Conservation (phyloP, 768 basidiomycete species). For the Agaricus blazei region DNA sequence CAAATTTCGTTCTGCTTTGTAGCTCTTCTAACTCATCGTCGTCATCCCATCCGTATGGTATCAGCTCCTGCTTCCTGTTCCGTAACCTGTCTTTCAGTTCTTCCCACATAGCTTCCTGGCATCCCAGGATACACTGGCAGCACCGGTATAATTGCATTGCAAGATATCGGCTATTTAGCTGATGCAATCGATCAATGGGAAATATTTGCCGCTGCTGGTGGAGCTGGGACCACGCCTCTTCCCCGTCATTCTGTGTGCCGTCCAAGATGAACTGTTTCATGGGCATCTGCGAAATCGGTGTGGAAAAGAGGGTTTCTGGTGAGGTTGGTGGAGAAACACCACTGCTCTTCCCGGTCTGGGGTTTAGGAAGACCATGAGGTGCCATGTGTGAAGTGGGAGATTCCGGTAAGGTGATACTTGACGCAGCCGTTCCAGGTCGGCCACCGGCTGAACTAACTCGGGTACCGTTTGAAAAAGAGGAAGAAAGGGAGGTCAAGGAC, state of each 20-base stretch:
- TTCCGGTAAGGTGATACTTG: slow-evolving; percentile 26
- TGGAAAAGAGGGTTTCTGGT: slow-evolving; percentile 10
- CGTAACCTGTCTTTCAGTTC: slow-evolving; percentile 59
- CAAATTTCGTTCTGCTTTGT: slow-evolving; percentile 53
- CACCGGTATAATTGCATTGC: slow-evolving; percentile 68
- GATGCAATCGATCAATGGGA: slow-evolving; percentile 35
- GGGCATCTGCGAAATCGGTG: slow-evolving; percentile 12
- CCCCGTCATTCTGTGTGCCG: slow-evolving; percentile 38
- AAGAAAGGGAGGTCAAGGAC: slow-evolving; percentile 48
- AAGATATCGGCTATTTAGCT: slow-evolving; percentile 52
- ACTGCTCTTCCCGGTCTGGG: background rate
- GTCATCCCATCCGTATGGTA: slow-evolving; percentile 65
- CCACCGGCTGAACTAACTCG: slow-evolving; percentile 18
- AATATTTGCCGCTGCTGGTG: slow-evolving; percentile 18
- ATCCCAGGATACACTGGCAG: slow-evolving; percentile 58
- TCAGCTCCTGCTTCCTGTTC: slow-evolving; percentile 48
- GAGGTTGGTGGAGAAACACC: slow-evolving; percentile 9
- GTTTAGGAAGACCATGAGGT: slow-evolving; percentile 2
- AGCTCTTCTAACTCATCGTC: slow-evolving; percentile 57
- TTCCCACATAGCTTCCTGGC: slow-evolving; percentile 76
- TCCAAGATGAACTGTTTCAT: slow-evolving; percentile 41
- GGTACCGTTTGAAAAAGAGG: slow-evolving; percentile 31
- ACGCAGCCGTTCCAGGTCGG: slow-evolving; percentile 25
- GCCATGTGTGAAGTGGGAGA: slow-evolving; percentile 16
- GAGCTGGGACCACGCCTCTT: slow-evolving; percentile 29